Base-by-base conservation (phyloP, 2,329 filamentous ascomycete species). In the Epicoccum sorghinum region DNA sequence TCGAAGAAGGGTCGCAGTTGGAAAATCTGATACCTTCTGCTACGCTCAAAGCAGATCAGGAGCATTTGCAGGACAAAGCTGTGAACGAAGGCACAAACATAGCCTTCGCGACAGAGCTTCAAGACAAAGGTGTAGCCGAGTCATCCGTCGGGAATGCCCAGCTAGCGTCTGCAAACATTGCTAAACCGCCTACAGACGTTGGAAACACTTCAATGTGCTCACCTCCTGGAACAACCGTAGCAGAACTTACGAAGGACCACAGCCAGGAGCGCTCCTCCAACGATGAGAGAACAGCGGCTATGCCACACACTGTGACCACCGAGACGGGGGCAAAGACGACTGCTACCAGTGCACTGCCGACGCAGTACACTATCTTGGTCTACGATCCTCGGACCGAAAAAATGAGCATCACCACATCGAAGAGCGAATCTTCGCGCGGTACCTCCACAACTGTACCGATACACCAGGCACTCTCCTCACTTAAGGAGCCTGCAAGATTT, bases 401-500 rank as follows among this genome's bases (percentile, higher is more conserved):
- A 10, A 27, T 69, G 2, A 66, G 66, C 3, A 63, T 68, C 6
- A 66, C 65, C 14, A 68, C 60, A 2, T 69, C 68, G 12, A 65
- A 61, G 5, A 58, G 57, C 4, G 41, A 44, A 5, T 47, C 64
- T 27, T 52, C 55, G n/a, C 40, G 44, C 9, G 61, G 59, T 44
- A 50, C 50, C 7, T 52, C 60, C 5, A 54, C 61, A 5, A 8
- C 55, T 22, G 55, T 75, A 8, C 63, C 68, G 24, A 45, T 73
- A 4, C 63, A 68, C 22, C 57, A 62, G 47, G 70, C 72, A 4
- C 58, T 75, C 22, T 52, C 62, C 4, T 56, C 52, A 1, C 67
- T 75, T 25, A 59, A 65, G 10, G 42, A 57, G 5, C 71, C 70
- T 0, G 58, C 62, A 8, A 69, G 66, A 36, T 73, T 73, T 42